Evolutionary conservation across 2,329 filamentous ascomycete species (phyloP), one percentile per base, ranked within the genome.

Genomic region (Diaporthe velutina): DNA sequence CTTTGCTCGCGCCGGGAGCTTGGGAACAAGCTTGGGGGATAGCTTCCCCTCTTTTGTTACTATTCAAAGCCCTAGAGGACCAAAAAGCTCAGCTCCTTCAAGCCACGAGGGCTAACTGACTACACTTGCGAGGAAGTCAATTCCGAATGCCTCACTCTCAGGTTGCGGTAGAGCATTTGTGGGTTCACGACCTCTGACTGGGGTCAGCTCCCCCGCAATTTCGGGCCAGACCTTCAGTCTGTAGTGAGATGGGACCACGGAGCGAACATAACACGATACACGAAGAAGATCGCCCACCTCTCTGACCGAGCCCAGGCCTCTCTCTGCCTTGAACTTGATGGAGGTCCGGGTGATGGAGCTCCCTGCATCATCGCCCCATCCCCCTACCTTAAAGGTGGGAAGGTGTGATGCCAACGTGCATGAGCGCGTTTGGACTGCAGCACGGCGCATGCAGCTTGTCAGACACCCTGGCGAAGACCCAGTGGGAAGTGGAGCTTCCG

Each of bases 401-500:
- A 64, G 48, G 38, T 72, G 70, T 72, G 70, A 72, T 64, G 70
- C 45, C 35, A 72, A 50, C 64, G 42, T 75, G 74, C 70, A 73
- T 70, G 71, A 70, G 61, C 35, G 74, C 57, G 57, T 75, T 73
- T 73, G 71, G 64, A 58, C 33, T 70, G 61, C 73, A 60, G 45
- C 55, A 71, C 30, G 70, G 33, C 64, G 52, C 45, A 50, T 70
- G 71, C 74, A 64, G 71, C 71, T 68, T 68, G 64, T 68, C 48
- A 68, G 38, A 58, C 66, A 50, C 30, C 64, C 45, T 25, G 50
- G 60, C 13, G n/a, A 40, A 22, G 38, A 9, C 55, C 45, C 28
- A 66, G n/a, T 52, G 67, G 48, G 42, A 52, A 48, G 73, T 67
- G 73, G 73, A 52, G 28, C 35, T 40, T 66, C 50, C 45, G 30